Conservation (phyloP, 2,329 filamentous ascomycete species). For the Phyllosticta citribraziliensis region DNA sequence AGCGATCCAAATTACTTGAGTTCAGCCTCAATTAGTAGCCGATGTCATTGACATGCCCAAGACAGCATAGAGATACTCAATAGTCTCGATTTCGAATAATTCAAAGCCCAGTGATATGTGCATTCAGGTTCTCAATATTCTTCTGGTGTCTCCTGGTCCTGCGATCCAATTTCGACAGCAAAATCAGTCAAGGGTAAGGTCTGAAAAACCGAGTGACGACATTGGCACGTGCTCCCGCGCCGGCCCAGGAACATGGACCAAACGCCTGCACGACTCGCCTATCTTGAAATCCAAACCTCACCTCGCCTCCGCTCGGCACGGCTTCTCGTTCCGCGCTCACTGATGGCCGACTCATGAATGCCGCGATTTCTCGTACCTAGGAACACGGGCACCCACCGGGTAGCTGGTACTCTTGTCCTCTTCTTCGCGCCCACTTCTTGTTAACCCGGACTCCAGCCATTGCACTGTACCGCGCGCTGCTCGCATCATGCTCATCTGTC, state of each 20-base stretch:
- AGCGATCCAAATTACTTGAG: not conserved
- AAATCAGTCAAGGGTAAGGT: not conserved
- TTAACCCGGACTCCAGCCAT: constrained; percentile 40
- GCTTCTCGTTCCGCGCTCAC: not conserved
- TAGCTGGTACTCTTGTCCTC: constrained; percentile 33
- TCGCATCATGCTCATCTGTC: constrained; percentile 47
- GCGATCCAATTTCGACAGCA: not conserved
- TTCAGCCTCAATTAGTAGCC: not conserved
- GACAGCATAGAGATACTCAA: not conserved
- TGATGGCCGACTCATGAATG: constrained; percentile 28
- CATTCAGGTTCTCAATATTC: too few species aligned
- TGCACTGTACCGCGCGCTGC: constrained; percentile 62
- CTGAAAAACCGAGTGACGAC: constrained; percentile 2
- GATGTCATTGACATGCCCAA: not conserved
- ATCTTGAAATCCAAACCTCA: not conserved
- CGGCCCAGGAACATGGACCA: not conserved
- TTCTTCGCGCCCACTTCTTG: not conserved
- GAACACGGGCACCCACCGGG: constrained; percentile 40
- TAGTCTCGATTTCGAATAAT: too few species aligned
- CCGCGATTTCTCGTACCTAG: constrained; percentile 35
- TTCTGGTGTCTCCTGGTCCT: not conserved
- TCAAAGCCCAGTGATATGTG: too few species aligned
- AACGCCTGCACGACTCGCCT: not conserved
- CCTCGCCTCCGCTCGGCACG: not conserved
- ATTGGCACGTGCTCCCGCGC: constrained; percentile 1